Base-by-base conservation (phyloP, 2,329 filamentous ascomycete genomes). In the Botrytis aclada region DNA sequence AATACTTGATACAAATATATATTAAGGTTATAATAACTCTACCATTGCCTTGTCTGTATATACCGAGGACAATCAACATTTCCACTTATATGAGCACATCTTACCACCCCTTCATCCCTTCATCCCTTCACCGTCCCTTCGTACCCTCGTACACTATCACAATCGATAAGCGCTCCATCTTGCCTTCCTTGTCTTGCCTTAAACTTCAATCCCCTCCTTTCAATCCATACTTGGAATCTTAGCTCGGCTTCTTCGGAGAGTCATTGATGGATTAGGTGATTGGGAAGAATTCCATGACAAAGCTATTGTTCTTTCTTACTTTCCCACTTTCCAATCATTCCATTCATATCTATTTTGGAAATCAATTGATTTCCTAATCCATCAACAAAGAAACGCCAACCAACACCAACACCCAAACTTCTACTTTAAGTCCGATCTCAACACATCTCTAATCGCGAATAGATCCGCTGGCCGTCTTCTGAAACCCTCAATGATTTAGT, bases 211-310 rank as follows among this genome's bases (percentile, higher is more conserved):
- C 62, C 29, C 43, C 22, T 67, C 65, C 34, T 56, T n/a, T 58
- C 25, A 41, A 58, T 37, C 56, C 25, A 20, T 32, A 14, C 51
- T 32, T 32, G 43, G 12, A 54, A 54, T 18, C 47, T 61, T 61
- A 45, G 56, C 54, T 70, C 67, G 67, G 67, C n/a, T 61, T 61
- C 56, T 70, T 70, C 67, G 67, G 67, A 70, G 67, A 39, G 22
- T 29, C 22, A 22, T 43, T 12, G 67, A 70, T 47, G 25, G 32
- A 47, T 16, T 58, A 45, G 29, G 8, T 67, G 5, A 29, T 67
- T 34, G n/a, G 12, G 47, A 58, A 43, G 22, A 32, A 34, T 22
- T 43, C 6, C 39, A 47, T 34, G 39, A 61, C 54, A 70, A 18
- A 70, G 67, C 22, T 60, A 47, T 70, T 61, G 22, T 70, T 18